phyloP scores from a whole-genome alignment of 2,329 filamentous ascomycete genomes.

The Tolypocladium nubicola region DNA sequence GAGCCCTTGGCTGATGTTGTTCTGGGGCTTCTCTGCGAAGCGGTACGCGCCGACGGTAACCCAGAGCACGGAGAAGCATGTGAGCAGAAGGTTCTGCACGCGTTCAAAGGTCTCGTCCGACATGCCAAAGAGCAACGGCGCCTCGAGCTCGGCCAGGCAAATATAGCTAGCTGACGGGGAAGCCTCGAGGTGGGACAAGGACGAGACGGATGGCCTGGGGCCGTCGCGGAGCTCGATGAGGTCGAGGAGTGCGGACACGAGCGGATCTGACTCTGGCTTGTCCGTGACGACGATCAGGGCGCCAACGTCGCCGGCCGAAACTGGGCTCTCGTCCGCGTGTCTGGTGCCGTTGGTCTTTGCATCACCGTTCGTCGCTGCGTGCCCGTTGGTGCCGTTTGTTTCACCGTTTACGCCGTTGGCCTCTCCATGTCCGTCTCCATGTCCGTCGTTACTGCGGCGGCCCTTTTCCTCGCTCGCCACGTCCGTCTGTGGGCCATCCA shows the following conservation, averaged over 20 bases:
- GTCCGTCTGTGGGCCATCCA: constrained; percentile 5
- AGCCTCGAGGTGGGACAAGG: constrained; percentile 7
- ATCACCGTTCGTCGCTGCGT: background rate
- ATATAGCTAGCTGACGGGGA: constrained; percentile 19
- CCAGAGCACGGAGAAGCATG: constrained; percentile 26
- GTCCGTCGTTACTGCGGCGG: background rate
- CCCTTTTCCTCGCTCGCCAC: background rate
- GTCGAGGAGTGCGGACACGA: constrained; percentile 9
- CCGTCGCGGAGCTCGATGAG: constrained; percentile 12
- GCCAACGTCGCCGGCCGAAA: constrained; percentile 1
- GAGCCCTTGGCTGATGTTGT: constrained; percentile 34
- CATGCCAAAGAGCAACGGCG: constrained; percentile 29
- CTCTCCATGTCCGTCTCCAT: background rate
- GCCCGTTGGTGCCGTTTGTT: background rate
- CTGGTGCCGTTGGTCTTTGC: background rate
- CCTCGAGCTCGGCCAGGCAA: constrained; percentile 32
- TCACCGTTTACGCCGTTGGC: background rate
- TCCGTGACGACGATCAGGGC: constrained; percentile 13
- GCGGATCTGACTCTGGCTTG: constrained; percentile 5
- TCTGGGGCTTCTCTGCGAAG: constrained; percentile 22
- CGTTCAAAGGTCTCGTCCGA: constrained; percentile 24
- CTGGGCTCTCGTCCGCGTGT: background rate
- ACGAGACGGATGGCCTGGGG: constrained; percentile 5
- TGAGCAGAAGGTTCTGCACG: constrained; percentile 23
- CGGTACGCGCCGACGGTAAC: constrained; percentile 27